A percentile compares a stretch with the other conserved stretches of the same genome.
These are phyloP conservation scores for Miamiensis avidus DNA, from an alignment of 169 alveolate genomes.

Conservation along the genomic window DNA sequence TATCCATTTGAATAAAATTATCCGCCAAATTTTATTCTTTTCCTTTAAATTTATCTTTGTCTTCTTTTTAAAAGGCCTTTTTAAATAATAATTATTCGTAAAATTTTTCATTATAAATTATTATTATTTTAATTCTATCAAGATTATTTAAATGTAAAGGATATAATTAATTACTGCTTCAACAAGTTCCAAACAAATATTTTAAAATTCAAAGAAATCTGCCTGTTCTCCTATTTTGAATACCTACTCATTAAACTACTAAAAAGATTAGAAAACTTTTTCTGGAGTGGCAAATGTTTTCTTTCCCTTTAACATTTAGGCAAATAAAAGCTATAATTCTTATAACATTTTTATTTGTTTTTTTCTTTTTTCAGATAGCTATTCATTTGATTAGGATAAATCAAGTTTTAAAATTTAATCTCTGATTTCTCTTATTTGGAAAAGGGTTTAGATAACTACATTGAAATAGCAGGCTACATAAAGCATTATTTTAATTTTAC, in stretches of 20 bases:
- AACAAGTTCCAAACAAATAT: constrained; percentile 1
- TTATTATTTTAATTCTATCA: too few relatives aligned
- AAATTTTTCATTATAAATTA: too few relatives aligned
- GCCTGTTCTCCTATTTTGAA: constrained; percentile 22
- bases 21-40: neutral
- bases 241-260: constrained; percentile 9
- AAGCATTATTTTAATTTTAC: too few relatives aligned
- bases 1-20: neutral
- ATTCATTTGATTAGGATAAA: neutral
- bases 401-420: neutral
- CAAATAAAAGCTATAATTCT: constrained; percentile 15
- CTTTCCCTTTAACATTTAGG: constrained; percentile 8
- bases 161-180: neutral
- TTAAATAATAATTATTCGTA: too few relatives aligned
- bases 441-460: neutral
- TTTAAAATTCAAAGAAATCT: constrained; percentile 27
- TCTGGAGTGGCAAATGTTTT: neutral
- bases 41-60: neutral
- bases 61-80: neutral
- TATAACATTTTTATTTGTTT: neutral
- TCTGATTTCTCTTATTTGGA: neutral
- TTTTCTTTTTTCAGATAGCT: neutral
- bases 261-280: constrained; percentile 2
- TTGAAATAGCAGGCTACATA: neutral
- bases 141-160: too few relatives aligned